Conservation (phyloP, 805 yeast genomes). For the Teunomyces tritomae region DNA sequence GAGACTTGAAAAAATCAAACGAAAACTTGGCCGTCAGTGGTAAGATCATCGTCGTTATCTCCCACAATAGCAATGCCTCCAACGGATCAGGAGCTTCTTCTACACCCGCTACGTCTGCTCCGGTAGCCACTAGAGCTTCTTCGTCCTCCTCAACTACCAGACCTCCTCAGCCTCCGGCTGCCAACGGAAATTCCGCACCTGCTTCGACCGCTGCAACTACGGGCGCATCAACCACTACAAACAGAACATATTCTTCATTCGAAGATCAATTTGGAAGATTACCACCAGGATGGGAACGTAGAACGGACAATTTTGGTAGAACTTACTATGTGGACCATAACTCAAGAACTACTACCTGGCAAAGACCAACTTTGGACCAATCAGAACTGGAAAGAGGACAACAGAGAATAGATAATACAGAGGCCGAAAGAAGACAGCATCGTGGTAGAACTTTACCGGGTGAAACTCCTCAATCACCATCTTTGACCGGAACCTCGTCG, state of each 20-base stretch:
- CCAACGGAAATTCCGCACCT: conserved; percentile 9
- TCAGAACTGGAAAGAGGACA: conserved; percentile 67
- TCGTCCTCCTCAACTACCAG: conserved; percentile 10
- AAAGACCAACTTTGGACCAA: conserved; percentile 84
- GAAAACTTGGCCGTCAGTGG: conserved; percentile 94
- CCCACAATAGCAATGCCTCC: conserved; percentile 36
- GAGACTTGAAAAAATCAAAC: conserved; percentile 87
- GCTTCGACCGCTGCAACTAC: conserved; percentile 13
- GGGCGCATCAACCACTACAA: conserved; percentile 13
- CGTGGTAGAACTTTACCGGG: conserved; percentile 89
- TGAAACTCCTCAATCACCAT: conserved; percentile 36
- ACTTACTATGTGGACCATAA: conserved; percentile 98
- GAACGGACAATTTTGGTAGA: conserved; percentile 96
- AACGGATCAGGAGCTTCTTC: conserved; percentile 13
- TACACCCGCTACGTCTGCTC: conserved; percentile 15
- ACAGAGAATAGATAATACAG: conserved; percentile 67
- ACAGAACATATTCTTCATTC: conserved; percentile 82
- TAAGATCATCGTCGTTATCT: conserved; percentile 73
- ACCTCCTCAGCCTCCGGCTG: conserved; percentile 12
- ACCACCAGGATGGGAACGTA: conserved; percentile 99
- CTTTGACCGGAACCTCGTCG: conserved; percentile 35
- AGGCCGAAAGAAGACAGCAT: conserved; percentile 87
- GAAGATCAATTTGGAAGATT: conserved; percentile 96
- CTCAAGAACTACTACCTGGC: conserved; percentile 98
- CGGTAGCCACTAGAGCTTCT: conserved; percentile 19